Conservation (phyloP, 164 flowering plant species). For the Sedum album region DNA sequence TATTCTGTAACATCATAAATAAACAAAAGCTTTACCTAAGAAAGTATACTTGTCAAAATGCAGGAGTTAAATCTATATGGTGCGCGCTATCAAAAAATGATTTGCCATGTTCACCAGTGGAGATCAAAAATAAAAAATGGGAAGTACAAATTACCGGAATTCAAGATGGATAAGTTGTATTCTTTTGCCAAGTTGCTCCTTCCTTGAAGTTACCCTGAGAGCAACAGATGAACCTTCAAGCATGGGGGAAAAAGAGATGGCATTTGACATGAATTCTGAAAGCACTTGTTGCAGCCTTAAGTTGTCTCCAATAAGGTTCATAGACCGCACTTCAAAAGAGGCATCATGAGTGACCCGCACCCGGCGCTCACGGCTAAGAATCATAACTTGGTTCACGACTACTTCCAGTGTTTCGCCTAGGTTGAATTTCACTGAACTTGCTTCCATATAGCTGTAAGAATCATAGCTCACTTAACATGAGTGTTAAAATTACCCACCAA, state of each 20-base stretch:
- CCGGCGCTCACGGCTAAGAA: slow-evolving; percentile 43
- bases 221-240: slow-evolving; percentile 42
- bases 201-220: slow-evolving; percentile 41
- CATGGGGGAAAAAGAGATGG: slow-evolving; percentile 47
- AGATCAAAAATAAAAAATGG: background rate
- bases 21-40: background rate
- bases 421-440: slow-evolving; percentile 43
- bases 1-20: slow-evolving; percentile 37
- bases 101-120: background rate
- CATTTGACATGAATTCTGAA: slow-evolving; percentile 54
- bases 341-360: slow-evolving; percentile 43
- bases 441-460: slow-evolving; percentile 48
- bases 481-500: background rate
- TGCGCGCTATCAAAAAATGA: background rate
- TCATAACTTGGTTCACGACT: slow-evolving; percentile 58
- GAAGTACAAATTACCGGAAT: slow-evolving; percentile 37
- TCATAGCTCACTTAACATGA: slow-evolving; percentile 2
- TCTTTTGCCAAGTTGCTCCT: slow-evolving; percentile 46
- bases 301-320: slow-evolving; percentile 61
- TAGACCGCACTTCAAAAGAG: slow-evolving; percentile 44
- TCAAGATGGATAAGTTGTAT: slow-evolving; percentile 67
- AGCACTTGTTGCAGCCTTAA: slow-evolving; percentile 83
- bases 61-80: background rate
- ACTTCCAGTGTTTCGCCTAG: slow-evolving; percentile 55
- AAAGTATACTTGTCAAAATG: too few relatives aligned